Evolutionary conservation across 352 stramenopile genomes (phyloP).

Genomic region (Pelagophyceae sp.): DNA sequence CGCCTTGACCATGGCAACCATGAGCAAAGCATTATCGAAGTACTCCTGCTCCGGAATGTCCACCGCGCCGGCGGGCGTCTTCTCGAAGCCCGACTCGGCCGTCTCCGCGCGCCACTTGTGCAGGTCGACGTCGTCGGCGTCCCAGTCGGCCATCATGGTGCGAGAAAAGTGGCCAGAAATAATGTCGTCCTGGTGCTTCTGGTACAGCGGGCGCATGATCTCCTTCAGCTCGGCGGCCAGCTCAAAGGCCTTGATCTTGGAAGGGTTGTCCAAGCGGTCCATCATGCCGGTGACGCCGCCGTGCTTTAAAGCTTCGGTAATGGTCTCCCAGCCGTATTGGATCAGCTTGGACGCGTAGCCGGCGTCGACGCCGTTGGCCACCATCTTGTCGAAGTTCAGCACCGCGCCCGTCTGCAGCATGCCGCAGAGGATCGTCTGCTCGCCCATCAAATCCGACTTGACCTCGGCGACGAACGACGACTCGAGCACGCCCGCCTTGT

Average conservation of each 20-base stretch:
- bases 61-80: background rate
- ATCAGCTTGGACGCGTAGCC: slow-evolving; percentile 12
- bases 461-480: slow-evolving; percentile 3
- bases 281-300: slow-evolving; percentile 14
- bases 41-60: slow-evolving; percentile 14
- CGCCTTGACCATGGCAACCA: slow-evolving; percentile 12
- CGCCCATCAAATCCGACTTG: slow-evolving; percentile 6
- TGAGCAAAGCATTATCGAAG: background rate
- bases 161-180: background rate
- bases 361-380: slow-evolving; percentile 4
- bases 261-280: slow-evolving; percentile 16
- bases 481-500: slow-evolving; percentile 1
- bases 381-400: slow-evolving; percentile 10
- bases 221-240: slow-evolving; percentile 8
- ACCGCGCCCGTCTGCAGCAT: slow-evolving; percentile 12
- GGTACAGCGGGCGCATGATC: slow-evolving; percentile 7
- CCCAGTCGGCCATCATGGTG: slow-evolving; percentile 8
- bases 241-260: slow-evolving; percentile 14
- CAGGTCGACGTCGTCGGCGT: background rate
- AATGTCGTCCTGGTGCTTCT: slow-evolving; percentile 17
- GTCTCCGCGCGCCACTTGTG: slow-evolving; percentile 1
- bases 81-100: slow-evolving; percentile 13
- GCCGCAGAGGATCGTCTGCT: slow-evolving; percentile 17
- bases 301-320: slow-evolving; percentile 10
- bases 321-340: slow-evolving; percentile 18